Conservation (phyloP, 306 rosid species). For the Cajanus cajan region DNA sequence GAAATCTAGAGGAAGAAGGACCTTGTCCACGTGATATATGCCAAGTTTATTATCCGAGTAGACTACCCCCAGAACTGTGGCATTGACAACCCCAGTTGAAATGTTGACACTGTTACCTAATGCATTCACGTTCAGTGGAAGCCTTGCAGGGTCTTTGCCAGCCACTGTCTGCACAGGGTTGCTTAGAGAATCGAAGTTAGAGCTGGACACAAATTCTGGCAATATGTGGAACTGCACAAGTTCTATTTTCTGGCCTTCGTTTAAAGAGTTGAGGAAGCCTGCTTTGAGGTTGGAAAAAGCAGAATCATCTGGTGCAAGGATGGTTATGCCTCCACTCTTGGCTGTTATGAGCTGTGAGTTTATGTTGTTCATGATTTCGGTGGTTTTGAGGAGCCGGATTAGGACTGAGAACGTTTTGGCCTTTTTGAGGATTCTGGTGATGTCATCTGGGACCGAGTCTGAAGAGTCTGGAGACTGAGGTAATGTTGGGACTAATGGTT, state of each 20-base stretch:
- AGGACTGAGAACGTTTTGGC: conserved; percentile 34
- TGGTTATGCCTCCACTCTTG: conserved; percentile 34
- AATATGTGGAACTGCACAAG: conserved; percentile 36
- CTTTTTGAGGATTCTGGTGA: conserved; percentile 37
- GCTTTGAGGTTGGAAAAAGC: conserved; percentile 33
- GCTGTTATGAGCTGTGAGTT: conserved; percentile 46
- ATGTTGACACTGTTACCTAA: conserved; percentile 53
- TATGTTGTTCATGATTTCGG: conserved; percentile 42
- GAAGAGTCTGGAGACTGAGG: conserved; percentile 35
- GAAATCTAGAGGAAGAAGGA: conserved; percentile 61
- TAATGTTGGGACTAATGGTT: conserved; percentile 36
- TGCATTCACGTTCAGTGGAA: conserved; percentile 49
- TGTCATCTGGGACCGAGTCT: conserved; percentile 33
- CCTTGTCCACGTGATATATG: conserved; percentile 54
- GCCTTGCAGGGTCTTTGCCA: conserved; percentile 12
- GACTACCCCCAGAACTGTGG: conserved; percentile 46
- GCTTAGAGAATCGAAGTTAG: conserved; percentile 32
- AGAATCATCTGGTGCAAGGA: conserved; percentile 34
- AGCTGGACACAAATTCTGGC: conserved; percentile 24
- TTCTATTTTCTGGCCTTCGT: conserved; percentile 30
- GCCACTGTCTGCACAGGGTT: conserved; percentile 39
- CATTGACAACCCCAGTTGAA: conserved; percentile 63
- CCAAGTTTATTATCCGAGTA: conserved; percentile 57
- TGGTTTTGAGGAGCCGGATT: conserved; percentile 38
- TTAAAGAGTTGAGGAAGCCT: conserved; percentile 31